Evolutionary conservation across 352 stramenopile species (phyloP).

Genomic region (Globisporangium heterothallicum): DNA sequence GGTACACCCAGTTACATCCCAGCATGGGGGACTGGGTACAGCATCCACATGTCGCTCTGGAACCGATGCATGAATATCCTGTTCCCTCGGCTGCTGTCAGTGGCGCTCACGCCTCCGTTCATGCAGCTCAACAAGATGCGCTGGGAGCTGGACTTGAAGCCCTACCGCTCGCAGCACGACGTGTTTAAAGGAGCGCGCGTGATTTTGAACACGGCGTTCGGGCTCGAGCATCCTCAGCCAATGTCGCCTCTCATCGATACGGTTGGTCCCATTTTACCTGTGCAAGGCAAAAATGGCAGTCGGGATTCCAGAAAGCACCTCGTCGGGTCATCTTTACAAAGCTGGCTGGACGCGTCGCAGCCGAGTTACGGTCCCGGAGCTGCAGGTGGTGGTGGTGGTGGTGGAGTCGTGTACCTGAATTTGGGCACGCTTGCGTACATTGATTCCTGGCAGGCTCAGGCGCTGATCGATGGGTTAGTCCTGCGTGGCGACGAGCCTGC

Average conservation of each 20-base stretch:
- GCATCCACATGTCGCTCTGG: conserved; percentile 80
- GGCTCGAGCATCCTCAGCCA: conserved; percentile 74
- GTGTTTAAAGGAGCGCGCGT: conserved; percentile 81
- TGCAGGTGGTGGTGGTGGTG: conserved; percentile 18
- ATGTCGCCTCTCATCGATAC: conserved; percentile 73
- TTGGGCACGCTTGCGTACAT: conserved; percentile 78
- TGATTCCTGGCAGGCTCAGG: conserved; percentile 71
- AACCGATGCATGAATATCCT: conserved; percentile 87
- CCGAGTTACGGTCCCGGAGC: background rate
- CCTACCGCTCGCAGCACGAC: conserved; percentile 83
- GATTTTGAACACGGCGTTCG: conserved; percentile 87
- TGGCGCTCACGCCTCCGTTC: conserved; percentile 85
- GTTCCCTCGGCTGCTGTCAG: conserved; percentile 79
- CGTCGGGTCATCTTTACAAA: conserved; percentile 18
- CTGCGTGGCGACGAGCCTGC: conserved; percentile 33
- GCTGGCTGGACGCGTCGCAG: conserved; percentile 30
- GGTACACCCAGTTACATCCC: conserved; percentile 70
- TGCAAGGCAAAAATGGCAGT: conserved; percentile 26
- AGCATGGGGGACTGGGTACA: conserved; percentile 81
- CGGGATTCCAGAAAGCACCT: conserved; percentile 27
- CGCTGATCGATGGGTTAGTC: conserved; percentile 59
- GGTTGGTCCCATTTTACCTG: conserved; percentile 67
- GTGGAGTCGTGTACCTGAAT: conserved; percentile 67
- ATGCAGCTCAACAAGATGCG: conserved; percentile 86
- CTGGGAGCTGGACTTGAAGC: conserved; percentile 64